A percentile compares a stretch with the other conserved stretches of the same genome.
Conservation (phyloP, 306 rosid species). For the Cicer cuneatum region DNA sequence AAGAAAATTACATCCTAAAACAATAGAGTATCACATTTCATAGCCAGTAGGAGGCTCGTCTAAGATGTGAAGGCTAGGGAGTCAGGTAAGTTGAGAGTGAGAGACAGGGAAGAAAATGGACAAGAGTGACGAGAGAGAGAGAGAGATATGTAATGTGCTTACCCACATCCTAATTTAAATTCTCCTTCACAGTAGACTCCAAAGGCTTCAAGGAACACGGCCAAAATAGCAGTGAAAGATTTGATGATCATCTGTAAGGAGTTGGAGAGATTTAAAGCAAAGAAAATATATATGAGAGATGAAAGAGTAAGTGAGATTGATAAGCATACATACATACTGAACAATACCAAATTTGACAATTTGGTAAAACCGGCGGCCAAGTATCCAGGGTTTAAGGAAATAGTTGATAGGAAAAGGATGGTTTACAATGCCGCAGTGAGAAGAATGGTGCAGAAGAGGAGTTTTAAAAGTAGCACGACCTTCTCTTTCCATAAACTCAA, state of each 20-base stretch:
- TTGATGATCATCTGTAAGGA: constrained; percentile 87
- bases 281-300: constrained; percentile 12
- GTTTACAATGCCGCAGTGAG: constrained; percentile 63
- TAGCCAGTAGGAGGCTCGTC: constrained; percentile 1
- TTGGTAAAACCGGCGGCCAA: constrained; percentile 86
- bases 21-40: constrained; percentile 11
- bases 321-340: constrained; percentile 97
- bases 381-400: constrained; percentile 87
- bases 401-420: constrained; percentile 93
- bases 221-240: constrained; percentile 76
- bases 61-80: constrained; percentile 8
- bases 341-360: constrained; percentile 93
- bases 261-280: constrained; percentile 41
- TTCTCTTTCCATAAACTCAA: constrained; percentile 90
- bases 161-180: constrained; percentile 92
- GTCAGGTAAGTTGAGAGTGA: not conserved
- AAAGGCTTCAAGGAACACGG: constrained; percentile 91
- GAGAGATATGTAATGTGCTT: constrained; percentile 45
- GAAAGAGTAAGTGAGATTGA: constrained; percentile 32
- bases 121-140: not conserved
- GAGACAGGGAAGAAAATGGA: constrained; percentile 5
- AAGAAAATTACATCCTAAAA: constrained; percentile 14
- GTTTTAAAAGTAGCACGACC: constrained; percentile 67
- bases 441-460: constrained; percentile 72
- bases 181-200: constrained; percentile 95